Base-by-base conservation (phyloP, 345 rosid species). In the Dimocarpus longan region DNA sequence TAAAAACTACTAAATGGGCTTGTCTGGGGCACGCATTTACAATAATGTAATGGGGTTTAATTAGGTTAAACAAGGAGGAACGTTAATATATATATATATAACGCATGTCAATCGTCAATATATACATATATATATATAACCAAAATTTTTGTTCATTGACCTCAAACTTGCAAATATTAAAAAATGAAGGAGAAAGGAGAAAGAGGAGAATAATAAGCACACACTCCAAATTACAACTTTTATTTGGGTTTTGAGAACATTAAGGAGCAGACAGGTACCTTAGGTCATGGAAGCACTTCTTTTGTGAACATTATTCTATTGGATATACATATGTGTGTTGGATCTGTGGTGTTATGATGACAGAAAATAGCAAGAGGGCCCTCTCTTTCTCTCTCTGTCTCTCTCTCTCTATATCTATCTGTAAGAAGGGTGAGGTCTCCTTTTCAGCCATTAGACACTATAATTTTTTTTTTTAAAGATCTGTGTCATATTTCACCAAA, bases 401-500 rank as follows among this genome's bases (percentile, higher is more conserved):
- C 52, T 7, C 52, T 46, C 8, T 46, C 1, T 46, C 2, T 46
- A 46, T 11, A 46, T 32, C 52, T 4, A 46, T 46, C 52, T 46
- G 1, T 32, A 32, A 32, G 76, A 48, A 39, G 76, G 65, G 24
- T 71, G 82, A 83, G 70, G 86, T 46, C 78, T 83, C 83, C 70
- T 73, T 85, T 77, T 87, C 82, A 48, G 54, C 70, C 57, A 46
- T 71, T 57, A 68, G 42, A 77, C 75, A 74, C 65, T 26, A 50
- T 22, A 70, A 50, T 64, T 40, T 32, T 5, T 22, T 57, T 32
- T 57, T 75, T 66, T 64, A 24, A 81, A 76, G 63, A 76, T 71
- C 70, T 50, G 77, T 66, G 80, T 76, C 71, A 75, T 66, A 26
- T 66, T 44, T 78, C 69, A 56, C 70, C 76, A 76, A 52, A 75